Base-by-base conservation (phyloP, 768 basidiomycete species). In the Sistotremastrum suecicum region DNA sequence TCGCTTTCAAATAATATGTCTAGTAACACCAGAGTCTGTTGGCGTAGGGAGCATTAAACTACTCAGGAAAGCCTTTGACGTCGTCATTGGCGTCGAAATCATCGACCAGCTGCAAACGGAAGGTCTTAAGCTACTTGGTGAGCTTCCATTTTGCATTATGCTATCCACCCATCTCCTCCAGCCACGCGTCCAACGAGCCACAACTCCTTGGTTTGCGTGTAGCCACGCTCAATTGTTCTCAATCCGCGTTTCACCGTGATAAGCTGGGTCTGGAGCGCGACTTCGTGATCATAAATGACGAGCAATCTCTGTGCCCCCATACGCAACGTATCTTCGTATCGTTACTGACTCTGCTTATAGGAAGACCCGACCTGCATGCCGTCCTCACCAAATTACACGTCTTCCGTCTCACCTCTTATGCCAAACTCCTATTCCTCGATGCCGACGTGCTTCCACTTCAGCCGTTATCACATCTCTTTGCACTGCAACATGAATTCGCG, bases 381-480 rank as follows among this genome's bases (percentile, higher is more conserved):
- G 89, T 92, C 63, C 77, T 98, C 64, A 97, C 95, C 48, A 99
- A 99, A 64, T 68, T 99, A 47, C 95, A 99, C 63, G 73, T 86
- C 52, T 97, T 98, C 60, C 89, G 95, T 50, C 78, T 99, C 51
- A 77, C 74, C 10, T 83, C 86, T 58, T 95, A 81, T 62, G 64
- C 74, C 46, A 91, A 89, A 62, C 68, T 92, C 56, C 76, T 94
- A 54, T 92, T 89, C 63, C 78, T 95, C 49, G 89, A 94, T 62
- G 90, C 89, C 54, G 89, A 94, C 59, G 77, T 90, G 43, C 82
- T 94, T 53, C 86, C 88, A 45, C 70, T 88, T 43, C 76, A 83
- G 42, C 86, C 94, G 31, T 68, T 99, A 45, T 83, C 88, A 34
- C 91, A 94, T 63, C 78, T 99, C n/a, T 97, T 99, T 63, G 69